Percentiles rank a stretch among this genome's conserved stretches.
phyloP scores from a whole-genome alignment of 768 basidiomycete genomes.

The Lentinula boryana region DNA sequence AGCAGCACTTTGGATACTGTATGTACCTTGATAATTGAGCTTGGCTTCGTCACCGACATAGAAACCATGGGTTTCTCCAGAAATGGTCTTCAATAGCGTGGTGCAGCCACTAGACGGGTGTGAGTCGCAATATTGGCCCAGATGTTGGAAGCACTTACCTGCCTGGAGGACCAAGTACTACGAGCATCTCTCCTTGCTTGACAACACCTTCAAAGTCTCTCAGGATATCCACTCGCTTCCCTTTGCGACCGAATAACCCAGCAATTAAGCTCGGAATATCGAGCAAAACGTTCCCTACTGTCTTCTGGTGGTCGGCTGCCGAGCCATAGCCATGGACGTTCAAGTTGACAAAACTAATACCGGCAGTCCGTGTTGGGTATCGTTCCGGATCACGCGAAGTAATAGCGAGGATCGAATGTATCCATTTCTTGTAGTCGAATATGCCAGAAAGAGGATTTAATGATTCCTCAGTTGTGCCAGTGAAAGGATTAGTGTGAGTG shows the following conservation, averaged over 20 bases:
- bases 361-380: constrained; percentile 22
- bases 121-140: background rate
- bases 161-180: constrained; percentile 36
- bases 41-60: constrained; percentile 11
- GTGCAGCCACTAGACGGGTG: constrained; percentile 26
- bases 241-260: constrained; percentile 16
- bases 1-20: background rate
- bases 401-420: constrained; percentile 20
- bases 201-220: constrained; percentile 41
- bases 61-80: constrained; percentile 26
- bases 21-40: constrained; percentile 6
- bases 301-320: constrained; percentile 34
- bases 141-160: constrained; percentile 9
- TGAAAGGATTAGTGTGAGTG: constrained; percentile 3
- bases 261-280: constrained; percentile 12
- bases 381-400: constrained; percentile 18
- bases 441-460: constrained; percentile 28
- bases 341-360: constrained; percentile 31
- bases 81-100: constrained; percentile 47
- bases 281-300: constrained; percentile 27
- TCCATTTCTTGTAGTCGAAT: constrained; percentile 29
- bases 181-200: constrained; percentile 47
- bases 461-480: background rate
- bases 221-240: constrained; percentile 28
- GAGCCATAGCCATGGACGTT: constrained; percentile 24